Evolutionary conservation across 495 filamentous ascomycete species (phyloP), one percentile per base, ranked within the genome.

Genomic region (Cudoniella acicularis): DNA sequence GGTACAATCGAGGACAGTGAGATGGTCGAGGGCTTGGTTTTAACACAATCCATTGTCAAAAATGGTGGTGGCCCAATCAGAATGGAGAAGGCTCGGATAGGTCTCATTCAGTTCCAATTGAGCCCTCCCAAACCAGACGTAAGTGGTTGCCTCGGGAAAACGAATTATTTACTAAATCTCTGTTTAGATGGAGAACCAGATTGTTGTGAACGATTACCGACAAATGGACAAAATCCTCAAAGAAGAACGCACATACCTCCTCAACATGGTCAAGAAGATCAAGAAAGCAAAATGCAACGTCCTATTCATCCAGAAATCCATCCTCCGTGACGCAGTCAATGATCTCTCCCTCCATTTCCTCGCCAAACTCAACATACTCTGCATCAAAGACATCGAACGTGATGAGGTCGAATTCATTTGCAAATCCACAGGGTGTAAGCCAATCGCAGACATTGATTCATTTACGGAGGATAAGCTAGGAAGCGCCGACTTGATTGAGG

Each of bases 181-280:
- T 25, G 23, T 61, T 55, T 61, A 94, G 88, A 98, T 98, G 94
- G 94, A 98, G 74, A 98, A 98, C 76, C 91, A 94, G 73, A 96
- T 98, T 64, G 87, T 95, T 9, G 94, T 98, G 49, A 98, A 98
- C 73, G 94, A 98, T 79, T 98, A 98, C 81, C 82, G 94, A 59
- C 94, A 98, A 74, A 98, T 98, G 94, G 94, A 98, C 75, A 98
- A 97, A 81, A 98, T 98, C 64, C 81, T 98, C 55, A 98, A 98
- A 74, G 94, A 98, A 76, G 94, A 98, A 78, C 90, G 95, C 58
- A 91, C 92, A 59, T 98, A 98, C 74, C 81, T 98, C 58, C 84
- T 98, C 46, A 96, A 97, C 76, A 91, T 98, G 85, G 91, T 92
- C 68, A 98, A 98, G 84, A 98, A 97, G 83, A 98, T 98, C 77